Percentiles rank a stretch among this genome's conserved stretches.
phyloP scores from a whole-genome alignment of 345 rosid species.

The Camelina sativa region DNA sequence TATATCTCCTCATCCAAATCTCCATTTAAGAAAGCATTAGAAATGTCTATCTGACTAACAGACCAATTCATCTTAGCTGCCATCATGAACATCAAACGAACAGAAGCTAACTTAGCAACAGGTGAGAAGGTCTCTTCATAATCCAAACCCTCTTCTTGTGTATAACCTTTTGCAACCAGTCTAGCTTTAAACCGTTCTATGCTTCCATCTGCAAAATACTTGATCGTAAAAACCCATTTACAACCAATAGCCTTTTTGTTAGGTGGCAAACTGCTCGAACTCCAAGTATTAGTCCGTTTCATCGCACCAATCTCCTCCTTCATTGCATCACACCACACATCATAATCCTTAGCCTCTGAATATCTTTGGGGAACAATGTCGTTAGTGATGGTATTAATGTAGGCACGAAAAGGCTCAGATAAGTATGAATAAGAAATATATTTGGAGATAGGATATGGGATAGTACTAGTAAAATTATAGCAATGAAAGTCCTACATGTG shows the following conservation, averaged over 20 bases:
- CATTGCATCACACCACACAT: not conserved
- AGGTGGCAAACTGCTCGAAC: not conserved
- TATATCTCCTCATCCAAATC: not conserved
- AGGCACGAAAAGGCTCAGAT: not conserved
- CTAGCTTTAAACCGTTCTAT: not conserved
- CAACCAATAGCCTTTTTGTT: not conserved
- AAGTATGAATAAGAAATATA: not conserved
- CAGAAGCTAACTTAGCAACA: not conserved
- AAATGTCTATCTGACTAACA: not conserved
- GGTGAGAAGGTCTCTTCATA: not conserved
- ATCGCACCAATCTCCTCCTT: not conserved
- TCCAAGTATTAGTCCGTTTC: not conserved
- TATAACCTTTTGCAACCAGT: not conserved
- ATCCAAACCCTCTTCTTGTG: not conserved
- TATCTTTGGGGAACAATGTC: not conserved
- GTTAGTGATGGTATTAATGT: not conserved
- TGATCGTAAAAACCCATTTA: not conserved
- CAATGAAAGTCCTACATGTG: no score
- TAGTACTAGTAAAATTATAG: no score
- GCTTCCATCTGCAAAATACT: not conserved
- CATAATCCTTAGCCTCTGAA: not conserved
- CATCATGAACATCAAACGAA: not conserved
- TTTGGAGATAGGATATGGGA: accelerated
- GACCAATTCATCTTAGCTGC: not conserved
- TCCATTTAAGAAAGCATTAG: not conserved